A percentile compares a stretch with the other conserved stretches of the same genome.
phyloP scores from a whole-genome alignment of 2,329 filamentous ascomycete genomes.

The Phaeophleospora eucalypticola region DNA sequence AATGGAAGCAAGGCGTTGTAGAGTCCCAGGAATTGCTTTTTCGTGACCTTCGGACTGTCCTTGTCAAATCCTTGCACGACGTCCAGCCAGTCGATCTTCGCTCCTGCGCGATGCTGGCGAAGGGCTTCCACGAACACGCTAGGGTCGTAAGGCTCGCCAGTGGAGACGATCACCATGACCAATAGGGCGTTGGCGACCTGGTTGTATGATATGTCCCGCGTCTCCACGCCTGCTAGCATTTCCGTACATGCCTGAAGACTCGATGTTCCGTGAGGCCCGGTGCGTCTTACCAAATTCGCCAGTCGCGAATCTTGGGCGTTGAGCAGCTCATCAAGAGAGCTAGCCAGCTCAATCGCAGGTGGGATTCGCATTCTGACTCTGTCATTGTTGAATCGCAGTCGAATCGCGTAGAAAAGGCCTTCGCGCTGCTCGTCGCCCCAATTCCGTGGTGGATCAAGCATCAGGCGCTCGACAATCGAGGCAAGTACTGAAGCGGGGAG shows the following conservation, averaged over 20 bases:
- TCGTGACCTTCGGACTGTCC: conserved; percentile 68
- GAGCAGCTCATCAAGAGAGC: conserved; percentile 65
- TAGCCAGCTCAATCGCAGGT: conserved; percentile 63
- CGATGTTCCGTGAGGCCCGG: conserved; percentile 69
- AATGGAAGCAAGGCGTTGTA: conserved; percentile 75
- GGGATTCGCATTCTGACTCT: conserved; percentile 64
- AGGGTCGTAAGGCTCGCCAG: conserved; percentile 60
- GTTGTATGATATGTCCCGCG: conserved; percentile 68
- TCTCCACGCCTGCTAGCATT: conserved; percentile 52
- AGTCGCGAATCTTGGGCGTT: conserved; percentile 57
- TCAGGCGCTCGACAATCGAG: conserved; percentile 76
- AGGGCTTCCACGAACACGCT: conserved; percentile 63
- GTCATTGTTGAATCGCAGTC: conserved; percentile 63
- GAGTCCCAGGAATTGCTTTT: conserved; percentile 73
- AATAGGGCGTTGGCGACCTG: conserved; percentile 78
- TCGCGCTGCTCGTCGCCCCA: conserved; percentile 73
- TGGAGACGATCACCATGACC: conserved; percentile 61
- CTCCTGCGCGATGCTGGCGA: conserved; percentile 52
- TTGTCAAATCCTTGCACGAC: conserved; percentile 79
- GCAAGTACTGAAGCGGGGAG: conserved; percentile 68
- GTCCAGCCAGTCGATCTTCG: conserved; percentile 60
- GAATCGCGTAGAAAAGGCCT: conserved; percentile 62
- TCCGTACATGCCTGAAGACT: conserved; percentile 68
- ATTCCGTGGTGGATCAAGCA: conserved; percentile 79
- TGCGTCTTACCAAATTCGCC: conserved; percentile 64